These are phyloP conservation scores for Leonotis leonurus DNA, from an alignment of 257 asterid genomes.

Conservation along the genomic window DNA sequence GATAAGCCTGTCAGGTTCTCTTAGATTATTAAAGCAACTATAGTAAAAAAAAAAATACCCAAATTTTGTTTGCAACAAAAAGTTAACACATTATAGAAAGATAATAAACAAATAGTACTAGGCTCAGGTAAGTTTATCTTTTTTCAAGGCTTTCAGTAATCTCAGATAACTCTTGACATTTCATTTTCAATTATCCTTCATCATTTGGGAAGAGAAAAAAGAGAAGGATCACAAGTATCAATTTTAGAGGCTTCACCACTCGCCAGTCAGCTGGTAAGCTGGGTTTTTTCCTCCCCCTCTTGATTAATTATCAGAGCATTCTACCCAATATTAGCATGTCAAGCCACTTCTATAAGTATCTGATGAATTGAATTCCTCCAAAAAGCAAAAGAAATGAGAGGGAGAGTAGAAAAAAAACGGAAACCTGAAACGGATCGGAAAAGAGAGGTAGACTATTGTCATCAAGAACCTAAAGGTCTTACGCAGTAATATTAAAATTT, in stretches of 20 bases:
- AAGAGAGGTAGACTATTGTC: background rate
- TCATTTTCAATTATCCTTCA: background rate
- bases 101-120: background rate
- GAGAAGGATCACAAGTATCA: background rate
- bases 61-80: background rate
- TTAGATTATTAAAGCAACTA: too few relatives aligned
- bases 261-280: conserved; percentile 3
- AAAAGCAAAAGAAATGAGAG: background rate
- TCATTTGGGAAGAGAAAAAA: background rate
- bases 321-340: background rate
- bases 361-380: background rate
- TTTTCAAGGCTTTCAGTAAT: background rate
- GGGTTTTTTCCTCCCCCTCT: background rate
- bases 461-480: background rate
- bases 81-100: too few relatives aligned
- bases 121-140: background rate
- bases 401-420: background rate
- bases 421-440: background rate
- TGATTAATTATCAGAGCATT: background rate
- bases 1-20: too few relatives aligned
- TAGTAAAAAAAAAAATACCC: too few relatives aligned
- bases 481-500: background rate
- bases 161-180: background rate
- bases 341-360: background rate
- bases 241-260: background rate